Evolutionary conservation across 129 eudicot genomes (phyloP), one percentile per base, ranked within the genome.

Genomic region (Solidago caesia): DNA sequence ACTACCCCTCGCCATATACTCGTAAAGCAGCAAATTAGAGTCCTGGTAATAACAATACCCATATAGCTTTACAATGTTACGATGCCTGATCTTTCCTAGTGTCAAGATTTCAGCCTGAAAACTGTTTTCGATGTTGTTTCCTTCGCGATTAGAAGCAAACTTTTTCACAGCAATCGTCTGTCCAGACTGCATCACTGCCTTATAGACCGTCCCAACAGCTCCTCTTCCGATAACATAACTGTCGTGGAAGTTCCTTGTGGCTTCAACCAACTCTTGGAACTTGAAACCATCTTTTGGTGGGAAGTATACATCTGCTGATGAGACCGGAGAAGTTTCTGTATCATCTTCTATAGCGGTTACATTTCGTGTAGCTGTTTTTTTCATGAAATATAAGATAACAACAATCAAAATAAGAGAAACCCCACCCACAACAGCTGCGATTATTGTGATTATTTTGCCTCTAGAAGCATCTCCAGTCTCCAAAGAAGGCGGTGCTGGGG

Each of bases 271-370:
- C 75, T 95, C 96, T 44, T 89, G 96, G 64, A 95, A 89, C 69
- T 88, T 87, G 80, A 95, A 95, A 44, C 88, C 97, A 64, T 95
- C 97, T 81, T 91, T 89, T 1, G 99, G 99, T 41, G 90, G 95
- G 70, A 91, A 91, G 75, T 95, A 95, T 7, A 95, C 80, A 64
- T 95, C 97, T 0, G 99, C 97, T 0, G 99, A 87, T 45, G 83
- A 79, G 1, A 65, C 74, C 5, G 83, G 90, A 1, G 88, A 72
- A 4, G 96, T 73, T 10, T 29, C 75, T 26, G 80, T 84, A 48
- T 82, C 86, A 42, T 88, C 86, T n/a, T 82, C 83, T 57, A 77
- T 6, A 3, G 89, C 44, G 7, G 76, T 69, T 9, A 64, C 70
- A 7, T 61, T 84, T 21, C 71, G 89, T 4, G 77, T 85, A 2